Conservation (phyloP, 2,329 filamentous ascomycete genomes). For the Verticillium nubilum region DNA sequence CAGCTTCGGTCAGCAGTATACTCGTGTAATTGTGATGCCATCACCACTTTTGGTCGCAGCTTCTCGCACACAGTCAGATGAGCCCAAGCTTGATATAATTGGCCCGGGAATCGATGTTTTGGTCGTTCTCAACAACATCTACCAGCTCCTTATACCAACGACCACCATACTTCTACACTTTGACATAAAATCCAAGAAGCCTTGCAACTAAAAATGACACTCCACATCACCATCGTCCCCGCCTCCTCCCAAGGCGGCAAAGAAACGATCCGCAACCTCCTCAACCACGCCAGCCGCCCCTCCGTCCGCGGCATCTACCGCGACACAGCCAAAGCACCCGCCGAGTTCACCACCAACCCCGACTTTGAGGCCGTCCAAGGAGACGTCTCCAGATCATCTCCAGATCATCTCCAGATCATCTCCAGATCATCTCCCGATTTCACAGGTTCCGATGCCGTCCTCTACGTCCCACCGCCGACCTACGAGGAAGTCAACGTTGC, state of each 20-base stretch:
- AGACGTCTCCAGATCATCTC: conserved; percentile 25
- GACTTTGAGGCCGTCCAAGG: conserved; percentile 23
- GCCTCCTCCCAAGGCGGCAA: conserved; percentile 26
- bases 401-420: no score
- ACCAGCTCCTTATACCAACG: no score
- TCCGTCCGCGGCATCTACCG: conserved; percentile 24
- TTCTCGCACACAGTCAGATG: no score
- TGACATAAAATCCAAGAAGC: no score
- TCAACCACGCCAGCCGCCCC: conserved; percentile 14
- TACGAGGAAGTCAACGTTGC: conserved; percentile 16
- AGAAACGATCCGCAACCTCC: conserved; percentile 20
- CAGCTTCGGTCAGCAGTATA: neutral
- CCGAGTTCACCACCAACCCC: conserved; percentile 19
- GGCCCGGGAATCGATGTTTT: no score
- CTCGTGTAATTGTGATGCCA: neutral
- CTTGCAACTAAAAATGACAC: conserved; percentile 13
- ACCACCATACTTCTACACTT: no score
- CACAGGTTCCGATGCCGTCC: conserved; percentile 20
- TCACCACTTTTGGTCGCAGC: no score
- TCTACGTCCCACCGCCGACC: conserved; percentile 26
- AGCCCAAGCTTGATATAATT: no score
- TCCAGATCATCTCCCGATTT: conserved; percentile 26
- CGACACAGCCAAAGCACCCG: conserved; percentile 19
- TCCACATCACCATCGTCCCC: conserved; percentile 24
- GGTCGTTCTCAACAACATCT: no score